Evolutionary conservation across 2,329 filamentous ascomycete species (phyloP).

Genomic region (Peltaster fructicola): DNA sequence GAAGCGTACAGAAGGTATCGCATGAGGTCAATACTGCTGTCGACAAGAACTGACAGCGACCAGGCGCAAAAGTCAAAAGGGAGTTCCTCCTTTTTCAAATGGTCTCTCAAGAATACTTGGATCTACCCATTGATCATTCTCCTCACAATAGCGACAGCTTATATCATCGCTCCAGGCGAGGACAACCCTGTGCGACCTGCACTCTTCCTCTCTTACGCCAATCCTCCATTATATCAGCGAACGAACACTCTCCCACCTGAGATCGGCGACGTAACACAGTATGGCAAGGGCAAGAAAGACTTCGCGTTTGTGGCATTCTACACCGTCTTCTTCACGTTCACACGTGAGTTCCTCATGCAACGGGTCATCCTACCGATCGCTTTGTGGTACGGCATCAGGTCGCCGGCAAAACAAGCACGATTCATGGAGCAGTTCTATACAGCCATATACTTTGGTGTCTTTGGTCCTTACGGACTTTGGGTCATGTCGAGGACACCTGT

Average conservation of each 20-base stretch:
- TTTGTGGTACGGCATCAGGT: slow-evolving; percentile 47
- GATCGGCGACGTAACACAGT: slow-evolving; percentile 35
- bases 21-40: slow-evolving; percentile 3
- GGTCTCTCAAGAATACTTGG: slow-evolving; percentile 39
- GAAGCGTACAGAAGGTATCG: slow-evolving; percentile 16
- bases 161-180: slow-evolving; percentile 56
- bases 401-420: slow-evolving; percentile 61
- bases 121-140: slow-evolving; percentile 52
- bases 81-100: slow-evolving; percentile 6
- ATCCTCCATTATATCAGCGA: slow-evolving; percentile 23
- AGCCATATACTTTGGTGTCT: slow-evolving; percentile 69
- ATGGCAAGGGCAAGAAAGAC: slow-evolving; percentile 78
- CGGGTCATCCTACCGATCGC: slow-evolving; percentile 65
- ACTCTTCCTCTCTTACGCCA: slow-evolving; percentile 77
- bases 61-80: slow-evolving; percentile 2
- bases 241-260: slow-evolving; percentile 28
- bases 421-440: slow-evolving; percentile 98
- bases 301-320: slow-evolving; percentile 81
- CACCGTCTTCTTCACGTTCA: slow-evolving; percentile 76
- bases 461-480: slow-evolving; percentile 70
- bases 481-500: slow-evolving; percentile 84
- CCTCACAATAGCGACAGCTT: slow-evolving; percentile 44
- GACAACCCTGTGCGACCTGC: slow-evolving; percentile 66
- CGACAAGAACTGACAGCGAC: slow-evolving; percentile 6
- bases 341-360: slow-evolving; percentile 92